Base-by-base conservation (phyloP, 306 rosid species). In the Prunus salicina region DNA sequence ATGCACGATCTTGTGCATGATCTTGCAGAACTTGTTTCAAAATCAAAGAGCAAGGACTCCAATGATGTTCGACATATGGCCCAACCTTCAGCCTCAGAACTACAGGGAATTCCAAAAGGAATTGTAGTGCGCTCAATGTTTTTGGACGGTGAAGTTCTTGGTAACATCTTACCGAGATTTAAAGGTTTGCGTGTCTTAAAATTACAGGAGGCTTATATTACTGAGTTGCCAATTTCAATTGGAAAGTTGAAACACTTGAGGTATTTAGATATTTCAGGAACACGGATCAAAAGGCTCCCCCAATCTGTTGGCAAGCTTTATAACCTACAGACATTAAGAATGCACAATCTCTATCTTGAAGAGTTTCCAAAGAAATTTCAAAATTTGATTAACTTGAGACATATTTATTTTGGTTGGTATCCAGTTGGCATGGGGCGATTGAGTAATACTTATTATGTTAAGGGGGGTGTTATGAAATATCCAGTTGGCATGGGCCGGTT, bases 291-390 rank as follows among this genome's bases (percentile, higher is more conserved):
- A 9, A n/a, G 12, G 20, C 49, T 78, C 6, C 71, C 76, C 5
- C 25, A 61, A 7, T 69, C 71, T 34, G 7, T 62, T 28, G 43
- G 67, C 41, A 62, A 62, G 45, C 67, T 62, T 9, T 62, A 62
- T 15, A 62, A 62, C 30, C 67, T 62, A 62, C 67, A 12, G 6
- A 62, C 67, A 0, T 61, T 61, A 6, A 61, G 11, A 30, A 22
- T 24, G 5, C 0, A 0, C 4, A 0, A 0, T 25, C 0, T 61
- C 1, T 0, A 27, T 11, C 6, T 27, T 4, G 2, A 10, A 57
- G 13, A 57, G 64, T 57, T 14, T 27, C 20, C 41, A 27, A 28
- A 0, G 43, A 2, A 62, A 3, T 1, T 28, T 6, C 20, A 6
- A 28, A 6, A 28, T 15, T 3, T 62, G 22, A 62, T 28, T 0